phyloP scores from a whole-genome alignment of 2,329 filamentous ascomycete genomes.

The Cercospora zeae-maydis region DNA sequence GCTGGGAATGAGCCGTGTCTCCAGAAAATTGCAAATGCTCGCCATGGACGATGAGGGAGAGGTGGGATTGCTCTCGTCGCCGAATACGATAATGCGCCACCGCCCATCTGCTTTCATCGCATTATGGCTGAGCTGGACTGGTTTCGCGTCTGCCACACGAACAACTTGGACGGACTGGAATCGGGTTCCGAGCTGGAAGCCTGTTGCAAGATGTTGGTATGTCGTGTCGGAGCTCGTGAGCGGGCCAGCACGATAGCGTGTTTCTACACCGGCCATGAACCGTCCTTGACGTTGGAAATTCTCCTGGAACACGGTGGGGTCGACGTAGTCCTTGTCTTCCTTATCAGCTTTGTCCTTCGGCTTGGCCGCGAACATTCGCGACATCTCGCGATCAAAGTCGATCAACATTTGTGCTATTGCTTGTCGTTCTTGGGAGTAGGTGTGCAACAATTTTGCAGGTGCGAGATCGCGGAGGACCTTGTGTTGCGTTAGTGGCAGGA shows the following conservation, averaged over 20 bases:
- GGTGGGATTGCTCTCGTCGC: conserved; percentile 21
- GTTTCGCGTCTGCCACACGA: conserved; percentile 36
- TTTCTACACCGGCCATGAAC: conserved; percentile 36
- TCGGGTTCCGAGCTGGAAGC: conserved; percentile 33
- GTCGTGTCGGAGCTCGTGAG: conserved; percentile 25
- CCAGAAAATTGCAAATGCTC: conserved; percentile 27
- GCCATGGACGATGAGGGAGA: conserved; percentile 23
- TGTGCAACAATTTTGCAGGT: conserved; percentile 43
- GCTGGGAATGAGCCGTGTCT: conserved; percentile 25
- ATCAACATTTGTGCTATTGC: conserved; percentile 65
- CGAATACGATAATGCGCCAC: conserved; percentile 36
- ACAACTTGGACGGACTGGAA: conserved; percentile 35
- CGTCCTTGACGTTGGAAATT: conserved; percentile 33
- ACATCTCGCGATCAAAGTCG: conserved; percentile 50
- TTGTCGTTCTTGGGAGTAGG: conserved; percentile 54
- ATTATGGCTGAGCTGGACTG: conserved; percentile 34
- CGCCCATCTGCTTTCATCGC: conserved; percentile 36
- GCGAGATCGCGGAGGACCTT: conserved; percentile 41
- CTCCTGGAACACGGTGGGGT: conserved; percentile 35
- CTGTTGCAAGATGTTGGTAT: conserved; percentile 33
- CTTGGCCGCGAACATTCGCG: conserved; percentile 45
- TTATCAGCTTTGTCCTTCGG: conserved; percentile 25
- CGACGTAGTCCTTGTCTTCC: conserved; percentile 31
- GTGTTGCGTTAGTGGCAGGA: background rate
- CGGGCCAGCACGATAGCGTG: conserved; percentile 28